phyloP scores from a whole-genome alignment of 257 asterid species.

The Solanum piurae region DNA sequence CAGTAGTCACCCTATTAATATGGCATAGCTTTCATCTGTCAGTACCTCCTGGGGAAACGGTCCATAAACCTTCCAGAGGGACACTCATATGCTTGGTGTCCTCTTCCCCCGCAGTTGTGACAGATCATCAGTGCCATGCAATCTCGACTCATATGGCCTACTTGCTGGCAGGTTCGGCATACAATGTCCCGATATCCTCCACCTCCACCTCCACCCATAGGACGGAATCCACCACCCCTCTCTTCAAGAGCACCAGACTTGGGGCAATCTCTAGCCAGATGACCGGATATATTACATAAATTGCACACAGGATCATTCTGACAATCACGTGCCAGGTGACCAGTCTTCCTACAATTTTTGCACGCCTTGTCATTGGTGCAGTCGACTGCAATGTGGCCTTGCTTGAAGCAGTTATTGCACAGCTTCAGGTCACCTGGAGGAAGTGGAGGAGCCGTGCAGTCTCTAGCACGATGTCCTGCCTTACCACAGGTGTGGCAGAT shows the following conservation, averaged over 20 bases:
- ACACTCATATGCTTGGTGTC: constrained; percentile 73
- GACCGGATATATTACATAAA: constrained; percentile 42
- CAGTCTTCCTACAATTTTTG: constrained; percentile 53
- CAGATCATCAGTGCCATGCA: constrained; percentile 55
- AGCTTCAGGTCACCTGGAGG: constrained; percentile 41
- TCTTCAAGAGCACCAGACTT: constrained; percentile 44
- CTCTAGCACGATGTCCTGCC: constrained; percentile 38
- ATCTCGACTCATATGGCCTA: constrained; percentile 79
- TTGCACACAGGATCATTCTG: constrained; percentile 53
- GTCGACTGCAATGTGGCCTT: constrained; percentile 30
- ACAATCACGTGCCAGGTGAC: constrained; percentile 53
- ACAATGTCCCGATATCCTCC: constrained; percentile 44
- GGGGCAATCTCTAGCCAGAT: constrained; percentile 61
- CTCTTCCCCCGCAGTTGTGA: constrained; percentile 90
- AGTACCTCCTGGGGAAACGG: constrained; percentile 51
- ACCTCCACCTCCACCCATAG: constrained; percentile 7
- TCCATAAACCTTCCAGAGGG: constrained; percentile 71
- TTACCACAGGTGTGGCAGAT: constrained; percentile 57
- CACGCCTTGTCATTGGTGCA: constrained; percentile 52
- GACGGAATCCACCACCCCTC: constrained; percentile 37
- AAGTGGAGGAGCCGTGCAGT: constrained; percentile 25
- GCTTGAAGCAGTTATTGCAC: constrained; percentile 40
- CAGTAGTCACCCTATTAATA: not conserved
- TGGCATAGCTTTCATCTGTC: constrained; percentile 1
- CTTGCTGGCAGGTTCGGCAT: constrained; percentile 74